Evolutionary conservation across 2,329 filamentous ascomycete species (phyloP).

Genomic region (Colletotrichum truncatum): DNA sequence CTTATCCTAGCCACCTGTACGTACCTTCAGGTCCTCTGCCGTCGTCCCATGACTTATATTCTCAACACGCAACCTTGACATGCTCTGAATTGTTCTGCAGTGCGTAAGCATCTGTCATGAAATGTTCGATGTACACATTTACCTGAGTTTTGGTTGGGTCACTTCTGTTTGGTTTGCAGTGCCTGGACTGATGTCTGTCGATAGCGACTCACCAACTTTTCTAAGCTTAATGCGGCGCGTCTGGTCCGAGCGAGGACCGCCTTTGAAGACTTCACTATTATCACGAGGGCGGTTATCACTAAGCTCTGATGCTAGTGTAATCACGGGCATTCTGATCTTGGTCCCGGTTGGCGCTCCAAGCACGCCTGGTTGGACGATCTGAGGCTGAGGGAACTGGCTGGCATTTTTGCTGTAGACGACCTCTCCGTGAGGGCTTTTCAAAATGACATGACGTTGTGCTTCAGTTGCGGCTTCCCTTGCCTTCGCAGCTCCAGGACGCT

Average conservation of each 20-base stretch:
- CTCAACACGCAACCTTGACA: too few relatives aligned
- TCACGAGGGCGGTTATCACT: slow-evolving; percentile 82
- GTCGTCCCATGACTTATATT: too few relatives aligned
- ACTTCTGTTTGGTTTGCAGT: too few relatives aligned
- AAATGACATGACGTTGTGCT: slow-evolving; percentile 69
- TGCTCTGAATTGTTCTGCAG: too few relatives aligned
- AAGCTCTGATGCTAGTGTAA: slow-evolving; percentile 81
- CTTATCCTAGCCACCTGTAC: too few relatives aligned
- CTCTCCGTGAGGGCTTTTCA: slow-evolving; percentile 79
- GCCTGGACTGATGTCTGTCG: too few relatives aligned
- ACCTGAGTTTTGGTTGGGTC: too few relatives aligned
- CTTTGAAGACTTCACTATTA: slow-evolving; percentile 80
- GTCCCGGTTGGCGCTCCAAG: slow-evolving; percentile 70
- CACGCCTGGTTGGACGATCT: slow-evolving; percentile 77
- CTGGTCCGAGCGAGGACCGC: slow-evolving; percentile 87
- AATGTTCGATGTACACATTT: too few relatives aligned
- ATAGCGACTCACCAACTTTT: too few relatives aligned
- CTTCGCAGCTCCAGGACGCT: slow-evolving; percentile 91
- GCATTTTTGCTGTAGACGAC: slow-evolving; percentile 87
- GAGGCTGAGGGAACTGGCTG: slow-evolving; percentile 72
- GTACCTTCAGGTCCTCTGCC: too few relatives aligned
- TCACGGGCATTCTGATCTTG: slow-evolving; percentile 81
- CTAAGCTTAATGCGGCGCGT: slow-evolving; percentile 78
- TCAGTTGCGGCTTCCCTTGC: slow-evolving; percentile 83
- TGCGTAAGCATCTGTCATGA: too few relatives aligned